A percentile compares a stretch with the other conserved stretches of the same genome.
Conservation (phyloP, 164 flowering plant genomes). For the Akebia trifoliata region DNA sequence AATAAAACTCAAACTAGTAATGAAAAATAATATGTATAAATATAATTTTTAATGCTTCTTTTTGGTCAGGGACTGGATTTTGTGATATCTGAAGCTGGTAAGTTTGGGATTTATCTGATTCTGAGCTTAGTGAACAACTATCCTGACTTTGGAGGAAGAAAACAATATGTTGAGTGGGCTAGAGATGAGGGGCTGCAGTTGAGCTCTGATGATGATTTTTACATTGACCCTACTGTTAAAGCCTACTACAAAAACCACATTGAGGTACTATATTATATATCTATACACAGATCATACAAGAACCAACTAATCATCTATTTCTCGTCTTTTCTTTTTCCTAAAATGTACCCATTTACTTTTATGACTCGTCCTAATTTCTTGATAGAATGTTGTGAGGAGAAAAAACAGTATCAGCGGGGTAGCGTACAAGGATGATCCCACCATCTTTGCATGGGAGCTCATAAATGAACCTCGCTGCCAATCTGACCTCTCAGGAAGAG, state of each 20-base stretch:
- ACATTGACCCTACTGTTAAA: slow-evolving; percentile 29
- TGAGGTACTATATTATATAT: slow-evolving; percentile 35
- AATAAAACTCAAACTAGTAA: no score
- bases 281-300: no score
- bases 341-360: no score
- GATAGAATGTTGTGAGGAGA: slow-evolving; percentile 42
- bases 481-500: slow-evolving; percentile 34
- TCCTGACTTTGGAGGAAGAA: slow-evolving; percentile 46
- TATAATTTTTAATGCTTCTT: not conserved
- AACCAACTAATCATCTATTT: no score
- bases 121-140: slow-evolving; percentile 53
- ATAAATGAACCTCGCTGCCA: slow-evolving; percentile 56
- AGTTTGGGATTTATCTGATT: slow-evolving; percentile 36
- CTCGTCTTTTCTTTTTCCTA: no score
- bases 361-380: not conserved
- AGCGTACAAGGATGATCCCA: slow-evolving; percentile 51
- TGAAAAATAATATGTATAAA: not conserved
- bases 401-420: slow-evolving; percentile 37
- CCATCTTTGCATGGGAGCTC: slow-evolving; percentile 64
- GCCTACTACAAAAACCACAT: slow-evolving; percentile 48
- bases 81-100: slow-evolving; percentile 52
- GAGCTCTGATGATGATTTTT: slow-evolving; percentile 45
- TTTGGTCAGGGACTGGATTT: slow-evolving; percentile 61
- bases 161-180: slow-evolving; percentile 54
- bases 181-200: slow-evolving; percentile 24